phyloP scores from a whole-genome alignment of 2,329 filamentous ascomycete species.

The Calonectria honghensis region DNA sequence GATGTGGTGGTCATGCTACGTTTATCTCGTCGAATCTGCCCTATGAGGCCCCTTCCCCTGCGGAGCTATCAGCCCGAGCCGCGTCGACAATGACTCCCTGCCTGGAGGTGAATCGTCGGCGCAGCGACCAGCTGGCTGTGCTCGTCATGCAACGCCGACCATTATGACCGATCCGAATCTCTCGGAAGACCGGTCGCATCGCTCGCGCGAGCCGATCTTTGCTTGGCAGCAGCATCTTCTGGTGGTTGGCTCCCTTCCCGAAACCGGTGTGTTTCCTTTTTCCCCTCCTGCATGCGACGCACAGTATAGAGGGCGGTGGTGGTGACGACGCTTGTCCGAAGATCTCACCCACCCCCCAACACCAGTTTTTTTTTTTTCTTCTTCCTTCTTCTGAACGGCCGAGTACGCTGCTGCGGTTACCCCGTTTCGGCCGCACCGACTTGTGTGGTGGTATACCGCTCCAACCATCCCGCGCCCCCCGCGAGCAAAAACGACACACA shows the following conservation, averaged over 20 bases:
- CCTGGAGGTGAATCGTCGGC: conserved; percentile 20
- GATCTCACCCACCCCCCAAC: conserved; percentile 20
- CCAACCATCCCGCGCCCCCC: conserved; percentile 24
- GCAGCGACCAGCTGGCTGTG: neutral
- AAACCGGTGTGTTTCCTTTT: conserved; percentile 26
- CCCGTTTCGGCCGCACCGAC: conserved; percentile 14
- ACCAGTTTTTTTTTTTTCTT: neutral
- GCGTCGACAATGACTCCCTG: conserved; percentile 35
- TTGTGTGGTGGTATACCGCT: conserved; percentile 12
- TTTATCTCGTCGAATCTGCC: conserved; percentile 4
- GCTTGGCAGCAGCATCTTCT: neutral
- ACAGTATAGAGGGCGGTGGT: conserved; percentile 1
- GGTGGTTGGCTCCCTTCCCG: neutral
- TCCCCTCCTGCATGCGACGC: conserved; percentile 12
- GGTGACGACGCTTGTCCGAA: conserved; percentile 25
- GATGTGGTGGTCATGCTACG: conserved; percentile 22
- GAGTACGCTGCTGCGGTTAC: neutral
- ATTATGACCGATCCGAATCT: conserved; percentile 6
- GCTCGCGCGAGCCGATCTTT: conserved; percentile 6
- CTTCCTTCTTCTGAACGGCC: neutral
- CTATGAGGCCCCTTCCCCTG: neutral
- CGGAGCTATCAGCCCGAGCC: conserved; percentile 1
- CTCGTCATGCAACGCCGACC: neutral
- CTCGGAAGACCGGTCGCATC: conserved; percentile 17
- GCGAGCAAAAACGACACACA: conserved; percentile 7